These are phyloP conservation scores for Olyra latifolia DNA, from an alignment of 176 grass and related monocot species.

Conservation along the genomic window DNA sequence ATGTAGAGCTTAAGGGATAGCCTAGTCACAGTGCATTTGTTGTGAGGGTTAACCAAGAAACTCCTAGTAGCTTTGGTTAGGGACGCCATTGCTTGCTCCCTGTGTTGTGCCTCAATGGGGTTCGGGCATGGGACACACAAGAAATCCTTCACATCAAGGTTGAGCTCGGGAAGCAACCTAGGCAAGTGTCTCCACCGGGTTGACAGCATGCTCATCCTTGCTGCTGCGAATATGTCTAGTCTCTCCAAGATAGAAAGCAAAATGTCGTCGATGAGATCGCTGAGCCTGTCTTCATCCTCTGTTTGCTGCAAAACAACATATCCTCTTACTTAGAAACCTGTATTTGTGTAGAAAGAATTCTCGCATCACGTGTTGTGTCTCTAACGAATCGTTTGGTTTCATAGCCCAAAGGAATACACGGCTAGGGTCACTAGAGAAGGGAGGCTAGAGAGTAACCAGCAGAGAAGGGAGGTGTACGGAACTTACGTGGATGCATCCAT, in stretches of 20 bases:
- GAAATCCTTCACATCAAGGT: not conserved
- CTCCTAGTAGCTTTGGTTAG: not conserved
- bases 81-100: not conserved
- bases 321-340: no score
- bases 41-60: not conserved
- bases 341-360: no score
- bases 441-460: no score
- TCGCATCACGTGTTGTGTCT: no score
- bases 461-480: no score
- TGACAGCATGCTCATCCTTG: not conserved
- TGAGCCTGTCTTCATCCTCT: not conserved
- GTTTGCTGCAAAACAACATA: no score
- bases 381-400: no score
- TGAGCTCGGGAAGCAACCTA: not conserved
- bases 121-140: not conserved
- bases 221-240: not conserved
- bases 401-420: no score
- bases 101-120: not conserved
- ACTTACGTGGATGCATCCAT: no score
- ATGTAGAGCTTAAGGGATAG: not conserved
- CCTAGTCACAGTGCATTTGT: not conserved
- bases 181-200: not conserved
- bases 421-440: no score
- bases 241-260: not conserved
- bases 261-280: not conserved